These are phyloP conservation scores for Ophiostoma pallidulum DNA, from an alignment of 2,329 filamentous ascomycete genomes.

Conservation along the genomic window DNA sequence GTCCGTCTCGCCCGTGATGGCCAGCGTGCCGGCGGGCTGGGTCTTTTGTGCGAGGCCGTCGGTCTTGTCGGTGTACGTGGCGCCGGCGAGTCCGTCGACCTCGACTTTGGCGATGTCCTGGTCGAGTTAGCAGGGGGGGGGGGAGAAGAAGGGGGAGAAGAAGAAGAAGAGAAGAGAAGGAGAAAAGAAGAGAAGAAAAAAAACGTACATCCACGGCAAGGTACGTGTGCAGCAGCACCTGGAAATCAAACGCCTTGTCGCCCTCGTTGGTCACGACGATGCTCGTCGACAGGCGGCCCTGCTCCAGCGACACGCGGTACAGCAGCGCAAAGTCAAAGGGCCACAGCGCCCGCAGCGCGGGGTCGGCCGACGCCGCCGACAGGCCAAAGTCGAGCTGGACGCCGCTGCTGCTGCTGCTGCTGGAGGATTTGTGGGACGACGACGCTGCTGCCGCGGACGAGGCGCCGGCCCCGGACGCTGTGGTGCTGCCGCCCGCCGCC, in stretches of 20 bases:
- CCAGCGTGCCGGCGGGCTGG: slow-evolving; percentile 49
- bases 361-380: slow-evolving; percentile 59
- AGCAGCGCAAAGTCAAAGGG: slow-evolving; percentile 80
- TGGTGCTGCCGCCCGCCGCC: too few relatives aligned
- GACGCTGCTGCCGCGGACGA: slow-evolving; percentile 7
- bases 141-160: background rate
- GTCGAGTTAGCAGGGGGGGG: background rate
- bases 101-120: slow-evolving; percentile 70
- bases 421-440: too few relatives aligned
- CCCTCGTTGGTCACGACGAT: slow-evolving; percentile 87
- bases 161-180: background rate
- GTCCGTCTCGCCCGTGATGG: slow-evolving; percentile 73
- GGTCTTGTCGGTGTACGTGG: slow-evolving; percentile 78
- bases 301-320: slow-evolving; percentile 81
- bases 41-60: slow-evolving; percentile 55
- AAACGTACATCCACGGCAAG: slow-evolving; percentile 63
- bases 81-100: slow-evolving; percentile 66
- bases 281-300: slow-evolving; percentile 65
- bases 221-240: slow-evolving; percentile 87
- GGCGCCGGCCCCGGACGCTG: too few relatives aligned
- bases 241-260: slow-evolving; percentile 74
- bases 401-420: slow-evolving; percentile 38
- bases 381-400: slow-evolving; percentile 97
- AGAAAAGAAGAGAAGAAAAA: background rate
- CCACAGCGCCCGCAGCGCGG: slow-evolving; percentile 64